Percentiles rank a stretch among this genome's conserved stretches.
Evolutionary conservation across 495 filamentous ascomycete species (phyloP).

Genomic region (Sordaria brevicollis): DNA sequence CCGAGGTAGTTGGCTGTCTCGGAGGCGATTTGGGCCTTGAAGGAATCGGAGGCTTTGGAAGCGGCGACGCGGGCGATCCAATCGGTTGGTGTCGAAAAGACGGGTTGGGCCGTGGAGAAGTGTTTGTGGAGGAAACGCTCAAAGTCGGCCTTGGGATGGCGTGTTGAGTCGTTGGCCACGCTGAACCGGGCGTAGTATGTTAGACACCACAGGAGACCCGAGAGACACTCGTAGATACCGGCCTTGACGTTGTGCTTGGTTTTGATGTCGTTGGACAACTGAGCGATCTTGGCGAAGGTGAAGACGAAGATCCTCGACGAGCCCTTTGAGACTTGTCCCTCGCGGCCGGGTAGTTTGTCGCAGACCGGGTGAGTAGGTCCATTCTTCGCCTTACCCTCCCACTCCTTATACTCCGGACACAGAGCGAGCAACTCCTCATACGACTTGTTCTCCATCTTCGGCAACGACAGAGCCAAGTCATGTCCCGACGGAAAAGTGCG

Average conservation of each 20-base stretch:
- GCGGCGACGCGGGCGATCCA: neutral
- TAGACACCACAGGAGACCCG: neutral
- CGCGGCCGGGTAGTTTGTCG: neutral
- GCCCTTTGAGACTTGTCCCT: neutral
- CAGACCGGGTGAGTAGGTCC: neutral
- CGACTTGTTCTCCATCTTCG: neutral
- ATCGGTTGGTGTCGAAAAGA: neutral
- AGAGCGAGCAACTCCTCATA: neutral
- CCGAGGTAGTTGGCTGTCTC: neutral
- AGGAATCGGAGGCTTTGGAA: neutral
- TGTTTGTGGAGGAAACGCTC: neutral
- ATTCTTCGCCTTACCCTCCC: neutral
- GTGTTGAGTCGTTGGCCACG: too few species aligned
- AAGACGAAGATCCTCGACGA: neutral
- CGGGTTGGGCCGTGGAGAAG: neutral
- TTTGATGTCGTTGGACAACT: neutral
- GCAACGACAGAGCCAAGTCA: neutral
- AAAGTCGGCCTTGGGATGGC: neutral
- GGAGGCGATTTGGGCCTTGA: neutral
- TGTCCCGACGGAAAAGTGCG: neutral
- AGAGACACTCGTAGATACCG: neutral
- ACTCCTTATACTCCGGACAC: neutral
- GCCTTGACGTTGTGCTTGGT: neutral
- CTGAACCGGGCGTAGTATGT: neutral
- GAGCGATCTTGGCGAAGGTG: neutral